These are phyloP conservation scores for Serpula lacrymans DNA, from an alignment of 768 basidiomycete genomes.

Conservation along the genomic window DNA sequence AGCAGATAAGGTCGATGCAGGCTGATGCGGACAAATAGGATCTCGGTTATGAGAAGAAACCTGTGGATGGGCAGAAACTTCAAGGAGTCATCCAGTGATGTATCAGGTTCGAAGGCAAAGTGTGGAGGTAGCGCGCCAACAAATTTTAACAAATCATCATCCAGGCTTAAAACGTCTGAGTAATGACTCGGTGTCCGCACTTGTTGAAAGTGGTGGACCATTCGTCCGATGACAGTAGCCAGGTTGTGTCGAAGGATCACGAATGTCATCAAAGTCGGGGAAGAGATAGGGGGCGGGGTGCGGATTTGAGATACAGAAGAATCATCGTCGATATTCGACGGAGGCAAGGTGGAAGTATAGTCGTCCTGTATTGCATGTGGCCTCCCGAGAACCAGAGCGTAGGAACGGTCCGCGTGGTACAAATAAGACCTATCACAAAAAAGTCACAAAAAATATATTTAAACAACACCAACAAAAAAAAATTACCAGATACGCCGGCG, in stretches of 20 bases:
- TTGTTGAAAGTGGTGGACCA: conserved; percentile 92
- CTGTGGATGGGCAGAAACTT: conserved; percentile 77
- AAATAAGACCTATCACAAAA: conserved; percentile 72
- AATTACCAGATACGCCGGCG: conserved; percentile 82
- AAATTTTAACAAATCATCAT: conserved; percentile 80
- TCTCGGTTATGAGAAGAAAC: conserved; percentile 86
- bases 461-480: not conserved
- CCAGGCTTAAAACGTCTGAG: conserved; percentile 74
- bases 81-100: conserved; percentile 62
- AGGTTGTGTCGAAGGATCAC: conserved; percentile 83
- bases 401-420: conserved; percentile 92
- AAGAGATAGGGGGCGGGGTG: conserved; percentile 55
- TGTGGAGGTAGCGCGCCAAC: conserved; percentile 75
- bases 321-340: conserved; percentile 70
- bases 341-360: conserved; percentile 79
- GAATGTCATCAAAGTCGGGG: conserved; percentile 83
- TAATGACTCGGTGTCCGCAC: conserved; percentile 76
- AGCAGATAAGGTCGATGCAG: conserved; percentile 87
- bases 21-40: conserved; percentile 81
- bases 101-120: conserved; percentile 74
- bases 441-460: conserved; percentile 7
- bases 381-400: conserved; percentile 86
- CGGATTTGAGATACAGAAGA: conserved; percentile 40
- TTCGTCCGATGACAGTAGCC: conserved; percentile 81
- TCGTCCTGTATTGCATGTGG: conserved; percentile 88